These are phyloP conservation scores for Ophiostoma quercus DNA, from an alignment of 2,329 filamentous ascomycete genomes.

Conservation along the genomic window DNA sequence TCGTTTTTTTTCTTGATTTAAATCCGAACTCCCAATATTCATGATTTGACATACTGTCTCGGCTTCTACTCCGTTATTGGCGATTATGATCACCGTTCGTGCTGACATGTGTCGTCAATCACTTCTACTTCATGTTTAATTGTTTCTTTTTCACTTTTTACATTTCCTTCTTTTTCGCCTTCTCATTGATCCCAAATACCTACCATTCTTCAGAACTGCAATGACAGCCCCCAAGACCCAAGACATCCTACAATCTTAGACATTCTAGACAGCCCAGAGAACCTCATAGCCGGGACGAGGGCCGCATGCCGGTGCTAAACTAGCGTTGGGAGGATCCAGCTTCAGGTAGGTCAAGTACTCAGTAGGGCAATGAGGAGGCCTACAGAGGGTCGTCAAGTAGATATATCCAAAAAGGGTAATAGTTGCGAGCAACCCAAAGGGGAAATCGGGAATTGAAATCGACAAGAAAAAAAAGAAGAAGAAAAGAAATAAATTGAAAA, in stretches of 20 bases:
- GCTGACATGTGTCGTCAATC: background rate
- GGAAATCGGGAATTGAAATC: background rate
- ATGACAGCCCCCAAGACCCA: background rate
- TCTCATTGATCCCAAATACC: background rate
- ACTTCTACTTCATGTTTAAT: background rate
- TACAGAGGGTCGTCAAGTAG: background rate
- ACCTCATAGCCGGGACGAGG: background rate
- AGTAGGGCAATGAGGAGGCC: background rate
- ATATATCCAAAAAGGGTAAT: background rate
- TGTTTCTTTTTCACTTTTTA: background rate
- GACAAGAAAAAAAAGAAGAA: background rate
- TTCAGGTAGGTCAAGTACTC: too few relatives aligned
- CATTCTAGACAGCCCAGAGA: background rate
- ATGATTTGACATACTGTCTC: background rate
- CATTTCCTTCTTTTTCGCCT: background rate
- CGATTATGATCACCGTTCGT: background rate
- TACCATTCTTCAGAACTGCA: slow-evolving; percentile 2
- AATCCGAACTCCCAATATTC: too few relatives aligned
- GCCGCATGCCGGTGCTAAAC: slow-evolving; percentile 1
- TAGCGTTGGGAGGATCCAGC: background rate
- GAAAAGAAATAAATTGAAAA: background rate
- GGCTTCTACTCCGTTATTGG: background rate
- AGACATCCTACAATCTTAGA: too few relatives aligned
- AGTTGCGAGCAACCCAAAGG: background rate
- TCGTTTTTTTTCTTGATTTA: too few relatives aligned